Evolutionary conservation across 768 basidiomycete genomes (phyloP).

Genomic region (Candolleomyces eurysporus): DNA sequence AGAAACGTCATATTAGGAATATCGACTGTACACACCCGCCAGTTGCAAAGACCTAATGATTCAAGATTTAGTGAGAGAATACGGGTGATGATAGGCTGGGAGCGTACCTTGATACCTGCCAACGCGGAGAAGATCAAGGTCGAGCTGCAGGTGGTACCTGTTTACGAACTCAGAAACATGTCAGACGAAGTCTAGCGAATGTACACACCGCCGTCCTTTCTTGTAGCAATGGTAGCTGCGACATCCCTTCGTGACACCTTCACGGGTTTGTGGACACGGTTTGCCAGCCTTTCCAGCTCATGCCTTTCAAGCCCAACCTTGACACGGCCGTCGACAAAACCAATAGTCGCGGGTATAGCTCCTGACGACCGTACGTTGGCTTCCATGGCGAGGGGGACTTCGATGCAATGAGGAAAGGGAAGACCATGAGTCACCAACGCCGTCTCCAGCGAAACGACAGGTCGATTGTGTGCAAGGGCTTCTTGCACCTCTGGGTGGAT

Average conservation of each 20-base stretch:
- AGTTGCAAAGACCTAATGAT: slow-evolving; percentile 75
- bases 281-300: slow-evolving; percentile 71
- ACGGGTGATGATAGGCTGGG: not conserved
- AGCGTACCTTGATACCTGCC: slow-evolving; percentile 77
- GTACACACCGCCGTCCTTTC: slow-evolving; percentile 67
- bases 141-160: slow-evolving; percentile 70
- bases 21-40: slow-evolving; percentile 65
- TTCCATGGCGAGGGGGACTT: slow-evolving; percentile 72
- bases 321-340: slow-evolving; percentile 75
- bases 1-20: slow-evolving; percentile 1
- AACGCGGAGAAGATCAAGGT: slow-evolving; percentile 74
- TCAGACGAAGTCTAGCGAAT: not conserved
- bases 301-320: slow-evolving; percentile 74
- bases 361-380: slow-evolving; percentile 69
- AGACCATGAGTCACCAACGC: slow-evolving; percentile 93
- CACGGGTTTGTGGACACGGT: slow-evolving; percentile 41
- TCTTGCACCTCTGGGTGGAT: slow-evolving; percentile 82
- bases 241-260: slow-evolving; percentile 84
- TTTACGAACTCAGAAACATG: slow-evolving; percentile 11
- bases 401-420: slow-evolving; percentile 74
- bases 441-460: slow-evolving; percentile 90
- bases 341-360: slow-evolving; percentile 90
- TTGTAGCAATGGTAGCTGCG: slow-evolving; percentile 65
- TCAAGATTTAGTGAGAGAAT: too few relatives aligned
- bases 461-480: slow-evolving; percentile 60